Conservation (phyloP, 768 basidiomycete species). For the Tulasnella sp. region DNA sequence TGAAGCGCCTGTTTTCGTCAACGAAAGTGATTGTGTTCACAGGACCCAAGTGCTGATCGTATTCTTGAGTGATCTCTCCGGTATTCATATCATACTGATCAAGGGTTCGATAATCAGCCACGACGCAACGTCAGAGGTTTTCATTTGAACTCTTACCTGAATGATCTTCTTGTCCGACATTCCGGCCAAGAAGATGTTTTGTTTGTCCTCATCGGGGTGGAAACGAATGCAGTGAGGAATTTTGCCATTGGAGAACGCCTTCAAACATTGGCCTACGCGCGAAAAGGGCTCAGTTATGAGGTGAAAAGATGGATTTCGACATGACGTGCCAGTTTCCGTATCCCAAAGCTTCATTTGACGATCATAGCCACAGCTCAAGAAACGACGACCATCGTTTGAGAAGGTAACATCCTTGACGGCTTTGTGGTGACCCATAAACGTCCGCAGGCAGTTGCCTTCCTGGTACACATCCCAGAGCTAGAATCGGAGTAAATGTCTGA, state of each 20-base stretch:
- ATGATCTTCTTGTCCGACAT: constrained; percentile 99
- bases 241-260: constrained; percentile 96
- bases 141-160: constrained; percentile 47
- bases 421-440: constrained; percentile 93
- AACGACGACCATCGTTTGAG: constrained; percentile 81
- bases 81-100: constrained; percentile 86
- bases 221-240: constrained; percentile 92
- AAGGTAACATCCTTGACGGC: constrained; percentile 95
- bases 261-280: constrained; percentile 66
- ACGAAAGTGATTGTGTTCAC: constrained; percentile 99
- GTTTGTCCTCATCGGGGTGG: constrained; percentile 93
- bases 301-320: not conserved
- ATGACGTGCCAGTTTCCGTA: constrained; percentile 65
- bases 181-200: constrained; percentile 90
- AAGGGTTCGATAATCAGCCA: constrained; percentile 1
- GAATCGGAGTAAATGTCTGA: not conserved
- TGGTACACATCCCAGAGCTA: constrained; percentile 98
- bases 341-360: constrained; percentile 99
- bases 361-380: constrained; percentile 90
- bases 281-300: not conserved
- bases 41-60: constrained; percentile 96
- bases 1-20: constrained; percentile 93
- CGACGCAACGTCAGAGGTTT: not conserved
- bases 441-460: constrained; percentile 90
- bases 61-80: constrained; percentile 94